These are phyloP conservation scores for Hyaloscypha bicolor DNA, from an alignment of 495 filamentous ascomycete species.

Conservation along the genomic window DNA sequence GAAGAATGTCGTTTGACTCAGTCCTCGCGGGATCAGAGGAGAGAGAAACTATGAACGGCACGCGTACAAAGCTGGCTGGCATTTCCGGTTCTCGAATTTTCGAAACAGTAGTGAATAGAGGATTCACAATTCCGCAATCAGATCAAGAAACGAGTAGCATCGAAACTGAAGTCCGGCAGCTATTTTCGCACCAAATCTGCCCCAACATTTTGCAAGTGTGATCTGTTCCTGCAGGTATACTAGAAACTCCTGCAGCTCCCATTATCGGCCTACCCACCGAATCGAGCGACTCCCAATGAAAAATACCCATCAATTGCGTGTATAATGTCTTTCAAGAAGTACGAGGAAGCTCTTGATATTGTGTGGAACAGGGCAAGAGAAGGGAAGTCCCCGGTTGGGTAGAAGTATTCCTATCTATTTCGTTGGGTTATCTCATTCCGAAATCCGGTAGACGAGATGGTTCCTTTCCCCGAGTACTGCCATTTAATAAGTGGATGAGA, in stretches of 20 bases:
- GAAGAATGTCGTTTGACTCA: constrained; percentile 66
- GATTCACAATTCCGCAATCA: background rate
- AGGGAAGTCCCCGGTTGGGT: too few species aligned
- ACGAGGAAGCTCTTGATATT: background rate
- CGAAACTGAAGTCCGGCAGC: background rate
- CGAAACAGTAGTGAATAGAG: too few species aligned
- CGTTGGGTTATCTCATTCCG: background rate
- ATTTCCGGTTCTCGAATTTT: too few species aligned
- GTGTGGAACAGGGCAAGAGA: too few species aligned
- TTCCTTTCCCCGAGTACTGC: background rate
- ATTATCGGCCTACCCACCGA: too few species aligned
- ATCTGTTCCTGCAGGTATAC: background rate
- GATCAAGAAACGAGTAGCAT: background rate
- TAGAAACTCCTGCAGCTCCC: background rate
- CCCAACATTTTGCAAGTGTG: background rate
- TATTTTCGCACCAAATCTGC: background rate
- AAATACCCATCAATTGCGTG: too few species aligned
- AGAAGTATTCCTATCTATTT: background rate
- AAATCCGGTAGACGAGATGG: background rate
- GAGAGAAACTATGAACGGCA: background rate
- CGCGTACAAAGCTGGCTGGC: background rate
- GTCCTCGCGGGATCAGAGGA: background rate
- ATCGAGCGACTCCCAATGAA: too few species aligned
- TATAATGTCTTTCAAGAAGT: background rate
- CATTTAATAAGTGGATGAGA: background rate